Conservation (phyloP, 257 asterid species). For the Echites panduratus region DNA sequence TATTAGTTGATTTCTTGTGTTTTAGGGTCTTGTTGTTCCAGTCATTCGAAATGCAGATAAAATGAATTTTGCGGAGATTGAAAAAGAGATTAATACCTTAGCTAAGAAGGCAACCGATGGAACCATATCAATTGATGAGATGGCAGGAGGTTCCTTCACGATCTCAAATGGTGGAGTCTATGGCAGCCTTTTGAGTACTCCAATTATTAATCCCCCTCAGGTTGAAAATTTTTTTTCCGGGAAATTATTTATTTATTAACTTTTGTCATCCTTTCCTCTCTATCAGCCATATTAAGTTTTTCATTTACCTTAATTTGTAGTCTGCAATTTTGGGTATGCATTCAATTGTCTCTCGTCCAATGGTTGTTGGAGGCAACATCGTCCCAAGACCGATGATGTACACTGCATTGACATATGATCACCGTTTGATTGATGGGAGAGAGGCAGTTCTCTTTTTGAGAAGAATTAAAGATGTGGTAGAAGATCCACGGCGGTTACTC, state of each 20-base stretch:
- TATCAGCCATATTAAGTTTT: not conserved
- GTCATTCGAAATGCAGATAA: constrained; percentile 82
- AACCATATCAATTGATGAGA: constrained; percentile 91
- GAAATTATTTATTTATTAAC: not conserved
- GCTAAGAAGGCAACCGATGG: constrained; percentile 92
- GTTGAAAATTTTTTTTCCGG: constrained; percentile 27
- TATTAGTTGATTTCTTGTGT: not conserved
- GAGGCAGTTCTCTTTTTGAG: constrained; percentile 92
- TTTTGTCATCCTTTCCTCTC: not conserved
- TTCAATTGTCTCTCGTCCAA: constrained; percentile 89
- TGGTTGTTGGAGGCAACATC: constrained; percentile 86
- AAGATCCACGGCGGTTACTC: constrained; percentile 91
- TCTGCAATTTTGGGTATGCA: constrained; percentile 99
- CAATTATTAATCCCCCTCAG: constrained; percentile 99
- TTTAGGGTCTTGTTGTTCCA: constrained; percentile 93
- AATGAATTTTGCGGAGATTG: constrained; percentile 96
- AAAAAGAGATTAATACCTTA: constrained; percentile 75
- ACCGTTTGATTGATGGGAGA: constrained; percentile 94
- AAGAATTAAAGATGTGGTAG: constrained; percentile 92
- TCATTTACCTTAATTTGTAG: constrained; percentile 33
- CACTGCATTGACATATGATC: constrained; percentile 93
- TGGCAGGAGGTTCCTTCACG: constrained; percentile 97
- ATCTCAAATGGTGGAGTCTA: constrained; percentile 98
- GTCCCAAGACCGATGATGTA: constrained; percentile 99
- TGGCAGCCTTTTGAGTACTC: constrained; percentile 96